A percentile compares a stretch with the other conserved stretches of the same genome.
These are phyloP conservation scores for Alliaria petiolata DNA, from an alignment of 345 rosid genomes.

Conservation along the genomic window DNA sequence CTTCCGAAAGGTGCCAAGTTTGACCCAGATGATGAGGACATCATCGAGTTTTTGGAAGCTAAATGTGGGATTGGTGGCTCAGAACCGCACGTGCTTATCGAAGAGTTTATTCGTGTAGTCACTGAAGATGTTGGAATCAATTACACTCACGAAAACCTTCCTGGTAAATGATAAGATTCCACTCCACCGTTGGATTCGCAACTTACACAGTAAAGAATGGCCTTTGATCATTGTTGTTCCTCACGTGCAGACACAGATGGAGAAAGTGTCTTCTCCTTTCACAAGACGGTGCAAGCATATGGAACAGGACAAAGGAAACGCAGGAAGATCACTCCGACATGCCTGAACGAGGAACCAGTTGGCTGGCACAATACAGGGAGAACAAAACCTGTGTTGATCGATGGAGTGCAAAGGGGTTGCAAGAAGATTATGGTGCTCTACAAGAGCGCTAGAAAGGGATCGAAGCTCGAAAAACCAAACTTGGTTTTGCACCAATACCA, in stretches of 20 bases:
- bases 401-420: constrained; percentile 68
- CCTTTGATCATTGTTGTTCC: not conserved
- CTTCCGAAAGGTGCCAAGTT: constrained; percentile 92
- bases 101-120: constrained; percentile 68
- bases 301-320: constrained; percentile 93
- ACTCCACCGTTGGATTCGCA: no score
- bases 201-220: no score
- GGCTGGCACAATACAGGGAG: constrained; percentile 99
- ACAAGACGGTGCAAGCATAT: constrained; percentile 76
- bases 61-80: constrained; percentile 63
- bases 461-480: constrained; percentile 64
- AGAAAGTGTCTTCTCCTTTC: constrained; percentile 69
- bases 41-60: constrained; percentile 69
- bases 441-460: constrained; percentile 61
- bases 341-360: constrained; percentile 46
- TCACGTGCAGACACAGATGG: constrained; percentile 90
- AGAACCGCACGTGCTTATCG: constrained; percentile 50
- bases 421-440: constrained; percentile 96
- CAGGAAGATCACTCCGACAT: constrained; percentile 60
- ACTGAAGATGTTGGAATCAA: constrained; percentile 71
- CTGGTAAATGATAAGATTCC: constrained; percentile 42
- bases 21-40: constrained; percentile 80
- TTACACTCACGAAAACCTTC: constrained; percentile 89
- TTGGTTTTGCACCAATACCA: constrained; percentile 97
- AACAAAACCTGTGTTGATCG: constrained; percentile 59